phyloP scores from a whole-genome alignment of 345 rosid genomes.

The Brassica juncea region DNA sequence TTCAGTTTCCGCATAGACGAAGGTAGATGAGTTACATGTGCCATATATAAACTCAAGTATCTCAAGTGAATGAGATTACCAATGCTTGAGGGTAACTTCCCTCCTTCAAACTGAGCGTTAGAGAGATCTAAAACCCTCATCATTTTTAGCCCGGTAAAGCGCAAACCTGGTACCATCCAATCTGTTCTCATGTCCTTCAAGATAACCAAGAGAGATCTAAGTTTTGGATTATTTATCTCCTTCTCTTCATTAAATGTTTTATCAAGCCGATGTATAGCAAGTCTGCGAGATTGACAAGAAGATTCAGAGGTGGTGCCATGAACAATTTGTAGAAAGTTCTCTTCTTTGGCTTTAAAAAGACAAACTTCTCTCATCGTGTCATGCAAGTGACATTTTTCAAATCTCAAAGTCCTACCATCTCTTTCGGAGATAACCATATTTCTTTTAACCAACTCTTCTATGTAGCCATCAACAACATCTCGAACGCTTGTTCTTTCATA shows the following conservation, averaged over 20 bases:
- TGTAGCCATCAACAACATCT: background rate
- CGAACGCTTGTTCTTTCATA: background rate
- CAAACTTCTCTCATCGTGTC: slow-evolving; percentile 38
- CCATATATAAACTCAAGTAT: background rate
- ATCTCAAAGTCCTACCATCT: background rate
- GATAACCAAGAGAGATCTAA: slow-evolving; percentile 4
- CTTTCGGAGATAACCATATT: slow-evolving; percentile 40
- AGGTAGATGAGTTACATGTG: slow-evolving; percentile 10
- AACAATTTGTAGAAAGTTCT: slow-evolving; percentile 37
- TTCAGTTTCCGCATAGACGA: slow-evolving; percentile 16
- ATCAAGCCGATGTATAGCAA: background rate
- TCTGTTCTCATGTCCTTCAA: background rate
- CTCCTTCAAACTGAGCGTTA: background rate
- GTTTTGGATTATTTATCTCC: background rate
- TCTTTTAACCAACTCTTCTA: slow-evolving; percentile 9
- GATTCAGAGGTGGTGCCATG: background rate
- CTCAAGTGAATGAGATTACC: background rate
- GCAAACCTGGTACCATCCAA: background rate
- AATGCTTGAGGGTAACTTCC: background rate
- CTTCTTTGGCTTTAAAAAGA: background rate
- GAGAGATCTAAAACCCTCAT: slow-evolving; percentile 3
- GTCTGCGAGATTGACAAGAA: slow-evolving; percentile 22
- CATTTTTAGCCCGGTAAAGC: background rate
- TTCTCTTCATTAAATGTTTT: background rate
- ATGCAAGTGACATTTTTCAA: slow-evolving; percentile 19